Evolutionary conservation across 768 basidiomycete species (phyloP).

Genomic region (Boletus bicolor): DNA sequence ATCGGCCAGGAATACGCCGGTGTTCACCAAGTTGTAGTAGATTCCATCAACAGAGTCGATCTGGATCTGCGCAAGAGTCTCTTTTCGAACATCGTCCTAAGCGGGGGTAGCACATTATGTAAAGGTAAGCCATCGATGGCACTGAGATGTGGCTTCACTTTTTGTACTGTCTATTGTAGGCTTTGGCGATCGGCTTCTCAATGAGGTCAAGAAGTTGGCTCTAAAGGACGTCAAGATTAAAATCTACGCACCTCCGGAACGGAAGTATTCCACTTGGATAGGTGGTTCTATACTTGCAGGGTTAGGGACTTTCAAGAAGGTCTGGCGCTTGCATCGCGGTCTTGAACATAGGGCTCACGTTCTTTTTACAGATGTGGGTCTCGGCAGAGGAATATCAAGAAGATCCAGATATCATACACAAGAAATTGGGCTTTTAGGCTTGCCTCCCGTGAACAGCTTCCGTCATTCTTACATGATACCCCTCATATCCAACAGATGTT

Average conservation of each 20-base stretch:
- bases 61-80: conserved; percentile 92
- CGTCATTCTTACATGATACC: conserved; percentile 30
- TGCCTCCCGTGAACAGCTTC: conserved; percentile 10
- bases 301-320: conserved; percentile 97
- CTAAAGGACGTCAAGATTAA: conserved; percentile 97
- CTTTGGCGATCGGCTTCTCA: conserved; percentile 92
- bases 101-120: conserved; percentile 94
- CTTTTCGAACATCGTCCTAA: conserved; percentile 95
- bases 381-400: conserved; percentile 99
- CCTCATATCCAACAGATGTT: conserved; percentile 29
- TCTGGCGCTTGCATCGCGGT: conserved; percentile 23
- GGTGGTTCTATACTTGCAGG: conserved; percentile 97
- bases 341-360: conserved; percentile 4
- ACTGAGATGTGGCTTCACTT: conserved; percentile 19
- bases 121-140: conserved; percentile 54
- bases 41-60: conserved; percentile 95
- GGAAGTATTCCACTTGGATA: conserved; percentile 97
- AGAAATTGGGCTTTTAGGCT: conserved; percentile 78
- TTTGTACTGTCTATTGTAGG: conserved; percentile 41
- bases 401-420: conserved; percentile 98
- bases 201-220: conserved; percentile 95
- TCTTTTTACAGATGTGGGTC: conserved; percentile 87
- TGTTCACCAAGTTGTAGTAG: conserved; percentile 97
- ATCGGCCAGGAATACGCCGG: conserved; percentile 96
- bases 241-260: conserved; percentile 98